These are phyloP conservation scores for Ophiostoma montium DNA, from an alignment of 2,329 filamentous ascomycete species.

Conservation along the genomic window DNA sequence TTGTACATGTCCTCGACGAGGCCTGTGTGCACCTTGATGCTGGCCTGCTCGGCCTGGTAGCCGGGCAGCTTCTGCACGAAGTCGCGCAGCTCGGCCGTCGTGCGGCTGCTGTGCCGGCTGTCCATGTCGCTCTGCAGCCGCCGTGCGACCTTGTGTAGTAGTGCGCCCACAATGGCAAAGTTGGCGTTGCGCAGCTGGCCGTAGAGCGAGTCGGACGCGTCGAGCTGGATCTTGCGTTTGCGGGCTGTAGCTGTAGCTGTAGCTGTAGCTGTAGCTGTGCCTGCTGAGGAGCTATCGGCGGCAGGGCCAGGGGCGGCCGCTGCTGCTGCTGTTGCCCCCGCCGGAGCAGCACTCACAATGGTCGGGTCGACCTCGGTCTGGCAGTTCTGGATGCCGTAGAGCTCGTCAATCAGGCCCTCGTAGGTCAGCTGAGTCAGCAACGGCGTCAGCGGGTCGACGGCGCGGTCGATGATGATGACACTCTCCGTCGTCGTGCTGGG, in stretches of 20 bases:
- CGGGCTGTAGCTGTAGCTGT: constrained; percentile 36
- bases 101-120: constrained; percentile 70
- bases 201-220: constrained; percentile 81
- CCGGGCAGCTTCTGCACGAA: constrained; percentile 89
- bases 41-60: constrained; percentile 87
- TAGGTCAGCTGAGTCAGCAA: constrained; percentile 93
- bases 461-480: constrained; percentile 86
- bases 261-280: constrained; percentile 27
- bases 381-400: constrained; percentile 83
- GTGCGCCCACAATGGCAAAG: constrained; percentile 81
- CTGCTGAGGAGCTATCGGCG: no score
- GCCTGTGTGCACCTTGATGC: constrained; percentile 80
- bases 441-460: constrained; percentile 84
- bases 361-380: constrained; percentile 87
- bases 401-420: constrained; percentile 87
- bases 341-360: constrained; percentile 51
- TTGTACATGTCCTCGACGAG: constrained; percentile 94
- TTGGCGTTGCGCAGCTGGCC: constrained; percentile 80
- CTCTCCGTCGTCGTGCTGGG: constrained; percentile 83
- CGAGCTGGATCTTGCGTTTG: constrained; percentile 79
- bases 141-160: constrained; percentile 82
- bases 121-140: constrained; percentile 79
- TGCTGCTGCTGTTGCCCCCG: constrained; percentile 15
- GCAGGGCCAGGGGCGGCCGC: constrained; percentile 21
- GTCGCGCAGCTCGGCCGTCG: constrained; percentile 78